These are phyloP conservation scores for Dovyalis caffra DNA, from an alignment of 345 rosid species.

Conservation along the genomic window DNA sequence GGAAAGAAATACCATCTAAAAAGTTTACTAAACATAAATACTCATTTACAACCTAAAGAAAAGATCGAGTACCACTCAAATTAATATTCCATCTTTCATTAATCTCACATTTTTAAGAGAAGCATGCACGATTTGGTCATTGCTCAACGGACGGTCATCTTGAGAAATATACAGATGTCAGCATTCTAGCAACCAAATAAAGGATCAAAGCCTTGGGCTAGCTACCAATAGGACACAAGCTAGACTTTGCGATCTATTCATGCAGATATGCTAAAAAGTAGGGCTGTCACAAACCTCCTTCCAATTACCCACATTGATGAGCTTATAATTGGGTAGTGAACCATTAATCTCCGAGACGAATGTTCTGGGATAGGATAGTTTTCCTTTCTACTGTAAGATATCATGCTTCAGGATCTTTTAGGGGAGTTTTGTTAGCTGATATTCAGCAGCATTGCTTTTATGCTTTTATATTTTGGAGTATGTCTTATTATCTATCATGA, in stretches of 20 bases:
- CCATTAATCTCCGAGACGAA: not conserved
- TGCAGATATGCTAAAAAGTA: not conserved
- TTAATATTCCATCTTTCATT: not conserved
- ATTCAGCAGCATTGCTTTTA: not conserved
- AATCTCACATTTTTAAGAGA: not conserved
- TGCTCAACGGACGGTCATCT: no score
- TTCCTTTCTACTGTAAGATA: not conserved
- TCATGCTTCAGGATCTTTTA: not conserved
- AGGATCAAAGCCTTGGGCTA: no score
- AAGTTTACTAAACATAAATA: not conserved
- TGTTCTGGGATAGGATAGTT: not conserved
- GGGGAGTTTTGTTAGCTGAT: not conserved
- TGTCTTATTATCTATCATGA: not conserved
- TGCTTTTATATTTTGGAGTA: not conserved
- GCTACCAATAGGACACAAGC: not conserved
- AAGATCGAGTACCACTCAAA: not conserved
- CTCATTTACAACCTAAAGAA: not conserved
- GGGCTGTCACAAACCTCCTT: not conserved
- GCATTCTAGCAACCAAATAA: no score
- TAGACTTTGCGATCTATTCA: not conserved
- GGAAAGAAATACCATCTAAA: no score
- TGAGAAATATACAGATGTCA: no score
- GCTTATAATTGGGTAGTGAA: not conserved
- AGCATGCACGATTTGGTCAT: not conserved
- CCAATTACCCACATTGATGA: not conserved